phyloP scores from a whole-genome alignment of 495 filamentous ascomycete genomes.

The Penicillium arizonense region DNA sequence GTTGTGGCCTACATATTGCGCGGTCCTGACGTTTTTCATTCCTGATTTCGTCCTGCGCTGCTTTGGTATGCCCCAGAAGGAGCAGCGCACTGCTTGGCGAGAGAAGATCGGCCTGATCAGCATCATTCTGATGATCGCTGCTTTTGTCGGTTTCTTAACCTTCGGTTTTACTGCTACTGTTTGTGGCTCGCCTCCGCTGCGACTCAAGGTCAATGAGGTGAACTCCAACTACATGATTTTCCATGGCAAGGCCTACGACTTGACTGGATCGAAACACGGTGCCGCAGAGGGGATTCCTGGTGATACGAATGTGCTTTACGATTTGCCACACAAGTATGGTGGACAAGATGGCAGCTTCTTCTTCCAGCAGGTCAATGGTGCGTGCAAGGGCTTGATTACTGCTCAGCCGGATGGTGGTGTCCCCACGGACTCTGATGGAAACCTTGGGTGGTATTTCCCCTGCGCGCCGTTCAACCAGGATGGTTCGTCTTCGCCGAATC shows the following conservation, averaged over 20 bases:
- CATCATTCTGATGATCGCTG: slow-evolving; percentile 84
- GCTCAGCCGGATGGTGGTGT: slow-evolving; percentile 68
- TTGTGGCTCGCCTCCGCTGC: slow-evolving; percentile 65
- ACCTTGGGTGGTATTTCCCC: slow-evolving; percentile 97
- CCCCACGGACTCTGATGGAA: slow-evolving; percentile 66
- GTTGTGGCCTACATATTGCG: slow-evolving; percentile 94
- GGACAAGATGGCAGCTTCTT: slow-evolving; percentile 93
- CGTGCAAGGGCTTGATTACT: slow-evolving; percentile 90
- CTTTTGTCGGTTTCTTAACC: slow-evolving; percentile 91
- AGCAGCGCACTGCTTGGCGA: slow-evolving; percentile 90
- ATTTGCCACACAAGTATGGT: slow-evolving; percentile 74
- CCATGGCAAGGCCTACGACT: slow-evolving; percentile 84
- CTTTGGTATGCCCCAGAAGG: slow-evolving; percentile 83
- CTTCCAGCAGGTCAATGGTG: slow-evolving; percentile 98
- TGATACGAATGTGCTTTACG: slow-evolving; percentile 74
- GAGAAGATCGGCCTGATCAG: slow-evolving; percentile 98
- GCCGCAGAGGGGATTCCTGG: slow-evolving; percentile 72
- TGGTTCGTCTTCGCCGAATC: slow-evolving; percentile 75
- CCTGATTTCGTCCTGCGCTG: slow-evolving; percentile 81
- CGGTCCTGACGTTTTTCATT: slow-evolving; percentile 90
- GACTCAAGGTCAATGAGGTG: slow-evolving; percentile 80
- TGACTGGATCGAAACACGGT: slow-evolving; percentile 71
- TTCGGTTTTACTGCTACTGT: slow-evolving; percentile 94
- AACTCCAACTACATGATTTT: slow-evolving; percentile 87
- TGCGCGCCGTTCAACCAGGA: slow-evolving; percentile 92